These are phyloP conservation scores for Bruguiera parviflora DNA, from an alignment of 345 rosid genomes.

Conservation along the genomic window DNA sequence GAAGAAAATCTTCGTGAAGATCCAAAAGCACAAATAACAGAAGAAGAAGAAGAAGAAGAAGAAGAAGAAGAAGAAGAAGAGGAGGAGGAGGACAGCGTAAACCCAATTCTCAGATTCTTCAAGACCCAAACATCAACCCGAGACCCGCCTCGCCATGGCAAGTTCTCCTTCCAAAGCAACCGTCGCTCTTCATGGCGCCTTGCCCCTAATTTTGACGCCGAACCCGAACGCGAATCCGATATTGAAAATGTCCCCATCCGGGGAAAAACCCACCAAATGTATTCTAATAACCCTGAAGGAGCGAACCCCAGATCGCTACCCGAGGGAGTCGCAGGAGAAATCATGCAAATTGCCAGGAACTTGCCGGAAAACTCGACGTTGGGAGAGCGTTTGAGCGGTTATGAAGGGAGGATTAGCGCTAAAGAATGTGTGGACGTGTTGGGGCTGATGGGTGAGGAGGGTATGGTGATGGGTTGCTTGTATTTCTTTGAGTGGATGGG, in stretches of 20 bases:
- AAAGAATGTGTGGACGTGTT: slow-evolving; percentile 55
- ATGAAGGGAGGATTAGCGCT: slow-evolving; percentile 37
- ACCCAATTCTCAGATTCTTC: slow-evolving; percentile 71
- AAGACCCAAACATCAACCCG: slow-evolving; percentile 41
- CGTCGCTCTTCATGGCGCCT: slow-evolving; percentile 77
- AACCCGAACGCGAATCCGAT: slow-evolving; percentile 19
- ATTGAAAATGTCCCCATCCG: slow-evolving; percentile 1
- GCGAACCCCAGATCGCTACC: slow-evolving; percentile 15
- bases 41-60: not conserved
- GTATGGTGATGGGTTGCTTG: slow-evolving; percentile 47
- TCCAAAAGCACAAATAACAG: slow-evolving; percentile 11
- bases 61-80: slow-evolving; percentile 11
- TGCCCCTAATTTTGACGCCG: slow-evolving; percentile 38
- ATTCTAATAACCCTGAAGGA: not conserved
- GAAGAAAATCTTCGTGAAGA: not conserved
- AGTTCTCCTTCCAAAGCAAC: slow-evolving; percentile 50
- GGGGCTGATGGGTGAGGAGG: slow-evolving; percentile 53
- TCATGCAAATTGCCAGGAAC: slow-evolving; percentile 48
- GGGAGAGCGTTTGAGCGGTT: slow-evolving; percentile 58
- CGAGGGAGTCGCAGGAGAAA: slow-evolving; percentile 38
- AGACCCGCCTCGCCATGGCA: slow-evolving; percentile 51
- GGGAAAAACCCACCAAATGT: slow-evolving; percentile 3
- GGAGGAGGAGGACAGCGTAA: slow-evolving; percentile 29
- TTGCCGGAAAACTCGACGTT: slow-evolving; percentile 52
- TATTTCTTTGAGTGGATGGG: slow-evolving; percentile 88